These are phyloP conservation scores for Sclerotinia spermophila DNA, from an alignment of 2,329 filamentous ascomycete species.

Conservation along the genomic window DNA sequence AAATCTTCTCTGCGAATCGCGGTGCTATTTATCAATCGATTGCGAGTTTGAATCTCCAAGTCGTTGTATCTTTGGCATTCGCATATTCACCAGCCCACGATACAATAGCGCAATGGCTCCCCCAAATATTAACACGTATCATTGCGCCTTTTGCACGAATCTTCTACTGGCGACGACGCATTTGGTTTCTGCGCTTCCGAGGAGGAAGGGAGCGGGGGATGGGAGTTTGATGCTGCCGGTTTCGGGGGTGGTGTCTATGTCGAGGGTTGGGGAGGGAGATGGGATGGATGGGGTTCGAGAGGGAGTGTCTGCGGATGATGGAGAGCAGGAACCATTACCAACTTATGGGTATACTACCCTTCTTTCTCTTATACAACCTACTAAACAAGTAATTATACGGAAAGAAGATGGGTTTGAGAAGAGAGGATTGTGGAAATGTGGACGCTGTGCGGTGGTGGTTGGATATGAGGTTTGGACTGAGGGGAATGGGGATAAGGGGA, in stretches of 20 bases:
- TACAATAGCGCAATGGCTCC: not conserved
- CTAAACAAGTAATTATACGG: not conserved
- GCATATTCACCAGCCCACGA: not conserved
- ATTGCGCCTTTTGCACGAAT: constrained; percentile 1
- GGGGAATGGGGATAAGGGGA: not conserved
- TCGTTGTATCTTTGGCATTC: not conserved
- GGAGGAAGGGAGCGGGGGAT: not conserved
- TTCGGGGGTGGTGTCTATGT: not conserved
- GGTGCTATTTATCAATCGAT: no score
- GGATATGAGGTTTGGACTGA: not conserved
- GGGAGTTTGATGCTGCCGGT: not conserved
- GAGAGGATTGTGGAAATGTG: not conserved
- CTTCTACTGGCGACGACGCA: not conserved
- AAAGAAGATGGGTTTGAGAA: constrained; percentile 5
- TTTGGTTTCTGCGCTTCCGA: not conserved
- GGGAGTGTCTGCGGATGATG: not conserved
- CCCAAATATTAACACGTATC: not conserved
- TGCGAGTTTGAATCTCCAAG: no score
- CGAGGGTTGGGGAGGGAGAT: not conserved
- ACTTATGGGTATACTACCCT: not conserved
- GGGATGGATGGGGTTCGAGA: not conserved
- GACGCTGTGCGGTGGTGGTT: not conserved
- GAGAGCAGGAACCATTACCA: not conserved
- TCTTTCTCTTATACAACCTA: not conserved
- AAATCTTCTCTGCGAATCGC: no score